Conservation (phyloP, 192 early-diverging fungal species). For the Dissophora globulifera region DNA sequence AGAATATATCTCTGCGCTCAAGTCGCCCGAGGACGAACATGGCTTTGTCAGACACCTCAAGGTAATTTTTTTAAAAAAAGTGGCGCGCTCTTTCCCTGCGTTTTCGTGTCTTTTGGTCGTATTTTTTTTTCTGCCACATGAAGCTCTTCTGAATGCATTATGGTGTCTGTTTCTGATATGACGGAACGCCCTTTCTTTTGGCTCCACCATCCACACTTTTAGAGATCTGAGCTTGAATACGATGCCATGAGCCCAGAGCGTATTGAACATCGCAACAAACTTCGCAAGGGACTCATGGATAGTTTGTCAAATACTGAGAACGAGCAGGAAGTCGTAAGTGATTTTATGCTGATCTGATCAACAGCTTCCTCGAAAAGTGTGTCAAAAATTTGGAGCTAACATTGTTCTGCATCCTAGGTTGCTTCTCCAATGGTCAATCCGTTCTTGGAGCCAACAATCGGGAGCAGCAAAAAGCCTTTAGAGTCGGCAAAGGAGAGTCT, state of each 20-base stretch:
- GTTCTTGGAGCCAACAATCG: background rate
- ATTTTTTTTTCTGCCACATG: background rate
- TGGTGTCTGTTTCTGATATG: background rate
- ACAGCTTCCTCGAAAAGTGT: no score
- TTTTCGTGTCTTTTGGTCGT: constrained; percentile 4
- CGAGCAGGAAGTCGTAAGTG: background rate
- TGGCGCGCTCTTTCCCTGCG: background rate
- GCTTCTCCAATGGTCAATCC: background rate
- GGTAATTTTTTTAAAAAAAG: constrained; percentile 12
- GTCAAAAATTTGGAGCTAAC: no score
- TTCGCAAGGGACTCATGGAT: constrained; percentile 9
- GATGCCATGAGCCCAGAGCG: constrained; percentile 12
- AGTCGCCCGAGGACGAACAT: background rate
- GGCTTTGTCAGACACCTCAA: background rate
- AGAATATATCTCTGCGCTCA: constrained; percentile 10
- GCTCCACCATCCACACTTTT: no score
- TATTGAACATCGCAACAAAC: background rate
- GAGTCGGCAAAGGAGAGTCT: background rate
- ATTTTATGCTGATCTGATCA: background rate
- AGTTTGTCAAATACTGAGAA: background rate
- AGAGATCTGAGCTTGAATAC: background rate
- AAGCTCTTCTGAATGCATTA: background rate
- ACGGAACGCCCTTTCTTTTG: background rate
- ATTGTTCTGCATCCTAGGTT: background rate
- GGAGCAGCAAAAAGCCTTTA: background rate